Evolutionary conservation across 768 basidiomycete genomes (phyloP).

Genomic region (Termitomyces sp.): DNA sequence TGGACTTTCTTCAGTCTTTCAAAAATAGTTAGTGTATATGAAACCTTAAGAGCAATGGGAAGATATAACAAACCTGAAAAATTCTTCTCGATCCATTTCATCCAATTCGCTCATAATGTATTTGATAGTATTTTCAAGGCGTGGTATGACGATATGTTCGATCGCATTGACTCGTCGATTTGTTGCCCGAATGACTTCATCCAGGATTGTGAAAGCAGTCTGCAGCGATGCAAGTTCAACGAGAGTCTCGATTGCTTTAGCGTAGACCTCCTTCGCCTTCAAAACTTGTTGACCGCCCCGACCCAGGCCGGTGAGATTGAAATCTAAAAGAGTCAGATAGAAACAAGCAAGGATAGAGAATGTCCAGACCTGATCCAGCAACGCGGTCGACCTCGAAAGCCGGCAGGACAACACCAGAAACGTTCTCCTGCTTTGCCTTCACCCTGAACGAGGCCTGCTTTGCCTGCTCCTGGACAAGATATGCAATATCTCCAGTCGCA

Average conservation of each 20-base stretch:
- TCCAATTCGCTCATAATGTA: constrained; percentile 97
- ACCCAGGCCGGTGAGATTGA: constrained; percentile 95
- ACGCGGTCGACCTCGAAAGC: constrained; percentile 92
- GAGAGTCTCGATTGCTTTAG: constrained; percentile 94
- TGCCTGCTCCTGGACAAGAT: constrained; percentile 96
- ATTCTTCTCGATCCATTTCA: constrained; percentile 97
- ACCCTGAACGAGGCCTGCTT: constrained; percentile 90
- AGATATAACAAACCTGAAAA: constrained; percentile 63
- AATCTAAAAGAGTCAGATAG: constrained; percentile 49
- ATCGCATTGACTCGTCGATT: constrained; percentile 99
- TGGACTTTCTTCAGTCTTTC: constrained; percentile 92
- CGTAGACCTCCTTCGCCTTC: constrained; percentile 94
- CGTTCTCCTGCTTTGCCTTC: constrained; percentile 95
- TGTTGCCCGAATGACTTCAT: constrained; percentile 99
- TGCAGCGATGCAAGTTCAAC: constrained; percentile 96
- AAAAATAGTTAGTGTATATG: neutral
- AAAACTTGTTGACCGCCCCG: constrained; percentile 96
- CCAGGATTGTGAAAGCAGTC: constrained; percentile 97
- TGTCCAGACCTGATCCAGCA: constrained; percentile 65
- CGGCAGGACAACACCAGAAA: constrained; percentile 93
- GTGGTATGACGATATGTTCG: constrained; percentile 94
- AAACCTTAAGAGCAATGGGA: neutral
- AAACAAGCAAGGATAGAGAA: neutral
- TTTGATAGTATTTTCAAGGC: constrained; percentile 95
- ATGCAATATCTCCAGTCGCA: constrained; percentile 94